phyloP scores from a whole-genome alignment of 495 filamentous ascomycete genomes.

The Neurospora sp. region DNA sequence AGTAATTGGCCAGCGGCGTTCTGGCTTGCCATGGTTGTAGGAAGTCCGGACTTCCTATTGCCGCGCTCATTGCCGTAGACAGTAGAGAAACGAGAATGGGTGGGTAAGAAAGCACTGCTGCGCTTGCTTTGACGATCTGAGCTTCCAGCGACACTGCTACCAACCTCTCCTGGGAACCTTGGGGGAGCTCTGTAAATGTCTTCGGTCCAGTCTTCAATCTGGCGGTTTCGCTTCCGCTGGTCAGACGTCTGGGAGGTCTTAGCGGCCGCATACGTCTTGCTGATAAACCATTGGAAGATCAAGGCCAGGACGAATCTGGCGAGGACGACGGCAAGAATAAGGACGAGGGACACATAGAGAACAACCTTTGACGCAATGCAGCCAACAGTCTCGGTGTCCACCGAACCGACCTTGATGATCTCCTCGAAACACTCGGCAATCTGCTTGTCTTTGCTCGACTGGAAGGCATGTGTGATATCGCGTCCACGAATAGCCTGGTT shows the following conservation, averaged over 20 bases:
- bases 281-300: conserved; percentile 91
- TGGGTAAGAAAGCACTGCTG: conserved; percentile 66
- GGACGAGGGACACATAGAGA: conserved; percentile 83
- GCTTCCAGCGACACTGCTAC: conserved; percentile 42
- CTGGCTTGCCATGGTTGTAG: conserved; percentile 95
- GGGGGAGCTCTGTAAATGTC: conserved; percentile 91
- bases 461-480: conserved; percentile 83
- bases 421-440: conserved; percentile 78
- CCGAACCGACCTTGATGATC: conserved; percentile 88
- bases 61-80: conserved; percentile 64
- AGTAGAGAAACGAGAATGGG: conserved; percentile 88
- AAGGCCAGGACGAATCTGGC: conserved; percentile 86
- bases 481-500: conserved; percentile 74
- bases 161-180: conserved; percentile 59
- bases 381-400: conserved; percentile 92
- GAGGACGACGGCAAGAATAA: conserved; percentile 83
- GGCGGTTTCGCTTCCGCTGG: conserved; percentile 69
- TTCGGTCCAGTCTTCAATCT: conserved; percentile 98
- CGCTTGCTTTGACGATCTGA: conserved; percentile 71
- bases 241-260: conserved; percentile 64
- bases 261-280: conserved; percentile 65
- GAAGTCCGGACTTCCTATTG: conserved; percentile 39
- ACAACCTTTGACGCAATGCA: conserved; percentile 98
- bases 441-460: conserved; percentile 63
- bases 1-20: conserved; percentile 71